Evolutionary conservation across 441 rosid genomes (phyloP).

Genomic region (Syzygium syzygioides): DNA sequence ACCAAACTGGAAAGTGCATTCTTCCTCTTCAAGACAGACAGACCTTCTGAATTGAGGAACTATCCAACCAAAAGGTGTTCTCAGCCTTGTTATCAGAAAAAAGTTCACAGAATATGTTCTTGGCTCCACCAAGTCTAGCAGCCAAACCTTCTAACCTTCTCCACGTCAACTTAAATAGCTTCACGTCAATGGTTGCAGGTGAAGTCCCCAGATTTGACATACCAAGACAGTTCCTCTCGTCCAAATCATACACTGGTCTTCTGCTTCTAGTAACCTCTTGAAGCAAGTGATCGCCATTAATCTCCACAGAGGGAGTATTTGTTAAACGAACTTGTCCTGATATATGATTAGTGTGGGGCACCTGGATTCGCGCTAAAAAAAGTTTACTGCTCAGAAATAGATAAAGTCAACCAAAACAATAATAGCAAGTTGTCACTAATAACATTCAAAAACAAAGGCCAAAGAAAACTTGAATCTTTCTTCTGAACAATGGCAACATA

Average conservation of each 20-base stretch:
- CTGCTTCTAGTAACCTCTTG: conserved; percentile 21
- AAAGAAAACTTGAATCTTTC: neutral
- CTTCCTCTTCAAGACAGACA: neutral
- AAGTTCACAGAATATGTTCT: conserved; percentile 60
- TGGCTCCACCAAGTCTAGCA: conserved; percentile 69
- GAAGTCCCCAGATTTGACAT: conserved; percentile 29
- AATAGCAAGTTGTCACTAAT: neutral
- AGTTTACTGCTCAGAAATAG: conserved; percentile 49
- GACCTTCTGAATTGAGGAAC: conserved; percentile 91
- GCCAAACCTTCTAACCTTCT: conserved; percentile 60
- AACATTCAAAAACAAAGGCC: neutral
- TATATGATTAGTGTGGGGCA: conserved; percentile 34
- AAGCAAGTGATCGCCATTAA: conserved; percentile 19
- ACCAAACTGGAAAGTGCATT: neutral
- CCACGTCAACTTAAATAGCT: conserved; percentile 70
- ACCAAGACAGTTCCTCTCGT: conserved; percentile 20
- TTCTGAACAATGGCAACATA: neutral
- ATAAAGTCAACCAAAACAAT: neutral
- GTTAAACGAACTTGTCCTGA: conserved; percentile 32
- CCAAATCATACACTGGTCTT: conserved; percentile 18
- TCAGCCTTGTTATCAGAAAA: conserved; percentile 47
- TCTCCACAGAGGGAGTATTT: conserved; percentile 19
- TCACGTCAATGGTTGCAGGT: conserved; percentile 19
- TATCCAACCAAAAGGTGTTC: conserved; percentile 94
- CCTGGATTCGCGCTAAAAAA: conserved; percentile 78